phyloP scores from a whole-genome alignment of 257 asterid genomes.

The Catharanthus roseus region DNA sequence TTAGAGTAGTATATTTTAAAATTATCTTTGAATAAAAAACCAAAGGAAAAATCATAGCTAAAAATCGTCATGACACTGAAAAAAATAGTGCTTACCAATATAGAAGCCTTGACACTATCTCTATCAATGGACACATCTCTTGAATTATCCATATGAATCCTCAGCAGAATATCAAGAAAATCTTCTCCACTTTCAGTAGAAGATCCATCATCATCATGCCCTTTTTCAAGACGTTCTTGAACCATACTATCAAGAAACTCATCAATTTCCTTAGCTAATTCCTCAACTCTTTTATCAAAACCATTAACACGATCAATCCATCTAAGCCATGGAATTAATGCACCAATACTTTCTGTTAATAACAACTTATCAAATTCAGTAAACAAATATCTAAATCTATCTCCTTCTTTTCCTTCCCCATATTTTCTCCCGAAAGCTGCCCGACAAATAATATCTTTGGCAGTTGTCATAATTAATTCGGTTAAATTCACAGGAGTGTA shows the following conservation, averaged over 20 bases:
- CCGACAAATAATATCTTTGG: conserved; percentile 21
- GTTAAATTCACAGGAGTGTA: conserved; percentile 18
- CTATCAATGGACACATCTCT: conserved; percentile 22
- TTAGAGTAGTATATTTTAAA: too few species aligned
- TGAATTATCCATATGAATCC: conserved; percentile 17
- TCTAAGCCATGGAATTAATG: conserved; percentile 30
- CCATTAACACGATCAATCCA: conserved; percentile 36
- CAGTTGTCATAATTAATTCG: conserved; percentile 13
- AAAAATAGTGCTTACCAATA: conserved; percentile 20
- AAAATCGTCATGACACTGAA: too few species aligned
- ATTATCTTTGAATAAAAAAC: too few species aligned
- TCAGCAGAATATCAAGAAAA: conserved; percentile 24
- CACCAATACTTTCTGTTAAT: conserved; percentile 12
- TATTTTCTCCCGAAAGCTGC: conserved; percentile 28
- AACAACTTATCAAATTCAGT: conserved; percentile 20
- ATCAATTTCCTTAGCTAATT: conserved; percentile 22
- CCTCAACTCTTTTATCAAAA: conserved; percentile 17
- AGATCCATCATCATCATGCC: neutral
- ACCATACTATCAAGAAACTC: conserved; percentile 27
- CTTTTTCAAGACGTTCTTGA: conserved; percentile 16
- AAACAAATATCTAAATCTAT: conserved; percentile 11
- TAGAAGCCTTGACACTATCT: conserved; percentile 30
- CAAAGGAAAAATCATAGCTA: too few species aligned
- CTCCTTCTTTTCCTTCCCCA: conserved; percentile 22
- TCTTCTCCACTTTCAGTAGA: conserved; percentile 8